A percentile compares a stretch with the other conserved stretches of the same genome.
Evolutionary conservation across 768 basidiomycete genomes (phyloP).

Genomic region (Sistotremastrum suecicum): DNA sequence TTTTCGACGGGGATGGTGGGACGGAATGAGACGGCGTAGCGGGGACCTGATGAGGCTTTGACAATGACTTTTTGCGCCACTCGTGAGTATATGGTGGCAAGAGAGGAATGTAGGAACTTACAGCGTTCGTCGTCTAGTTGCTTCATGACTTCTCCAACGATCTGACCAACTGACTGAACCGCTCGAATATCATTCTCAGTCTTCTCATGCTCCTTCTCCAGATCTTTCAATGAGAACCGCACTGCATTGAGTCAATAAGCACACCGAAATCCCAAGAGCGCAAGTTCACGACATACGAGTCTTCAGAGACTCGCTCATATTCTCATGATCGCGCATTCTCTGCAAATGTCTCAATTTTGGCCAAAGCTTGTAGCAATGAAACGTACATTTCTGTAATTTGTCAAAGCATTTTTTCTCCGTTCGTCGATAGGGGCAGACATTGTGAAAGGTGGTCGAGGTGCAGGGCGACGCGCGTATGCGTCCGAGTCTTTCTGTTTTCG

Average conservation of each 20-base stretch:
- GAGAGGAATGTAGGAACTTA: conserved; percentile 28
- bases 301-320: conserved; percentile 77
- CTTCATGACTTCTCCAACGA: conserved; percentile 98
- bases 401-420: conserved; percentile 59
- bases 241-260: conserved; percentile 32
- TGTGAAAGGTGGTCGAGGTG: conserved; percentile 24
- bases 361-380: neutral
- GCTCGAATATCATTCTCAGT: conserved; percentile 99
- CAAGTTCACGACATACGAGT: conserved; percentile 40
- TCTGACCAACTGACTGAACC: conserved; percentile 96
- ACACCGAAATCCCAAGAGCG: neutral
- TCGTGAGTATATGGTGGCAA: neutral
- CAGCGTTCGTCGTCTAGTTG: conserved; percentile 96
- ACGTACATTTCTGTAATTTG: conserved; percentile 59
- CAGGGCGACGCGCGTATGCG: too few species aligned
- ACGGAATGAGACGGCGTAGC: conserved; percentile 96
- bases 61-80: conserved; percentile 58
- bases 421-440: conserved; percentile 54
- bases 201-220: conserved; percentile 84
- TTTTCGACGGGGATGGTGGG: conserved; percentile 84
- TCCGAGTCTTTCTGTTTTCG: too few species aligned
- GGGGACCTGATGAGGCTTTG: conserved; percentile 94
- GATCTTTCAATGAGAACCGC: conserved; percentile 77
- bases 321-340: conserved; percentile 93
- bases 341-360: conserved; percentile 18